Evolutionary conservation across 176 grass and related monocot species (phyloP), one percentile per base, ranked within the genome.

Genomic region (Rhipidocladum racemiflorum): DNA sequence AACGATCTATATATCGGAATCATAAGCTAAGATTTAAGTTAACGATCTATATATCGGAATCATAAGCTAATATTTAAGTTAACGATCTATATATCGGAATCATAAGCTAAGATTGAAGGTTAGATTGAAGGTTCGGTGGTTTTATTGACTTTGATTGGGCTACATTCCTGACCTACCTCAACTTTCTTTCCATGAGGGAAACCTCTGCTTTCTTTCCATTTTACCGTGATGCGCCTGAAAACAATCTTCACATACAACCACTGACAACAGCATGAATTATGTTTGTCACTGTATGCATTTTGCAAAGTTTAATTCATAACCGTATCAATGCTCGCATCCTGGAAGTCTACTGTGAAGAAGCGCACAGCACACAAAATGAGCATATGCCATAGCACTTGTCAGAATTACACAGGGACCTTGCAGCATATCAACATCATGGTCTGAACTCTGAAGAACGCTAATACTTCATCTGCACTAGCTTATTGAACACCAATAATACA

Each of bases 401-500:
- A 59, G 17, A 46, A 66, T 39, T 73, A 30, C 23, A 64, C 15
- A 56, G 36, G 20, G 35, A 42, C 35, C 40, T 53, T 65, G 56
- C 57, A 65, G 23, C 72, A 65, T 65, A 14, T n/a, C n/a, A 40
- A 67, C 45, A 65, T 43, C 27, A 34, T 34, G 20, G 1, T 55
- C 42, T 70, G 34, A 70, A 76, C 21, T 63, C 45, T 81, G 64
- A 69, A 63, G 28, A 53, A 64, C 5, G 23, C 20, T 76, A 85
- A 65, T 65, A 56, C 46, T 72, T 89, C 78, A 77, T 57, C 60
- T 43, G 59, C 40, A 79, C 39, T 78, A 83, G 50, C 29, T 90
- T 90, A 90, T 83, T 90, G 79, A 78, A 77, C 78, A 68, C 20
- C 15, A 13, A 66, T 13, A 23, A 50, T 65, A 67, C 24, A 62